These are phyloP conservation scores for Cryptococcus neoformans DNA, from an alignment of 1,284 basidiomycete genomes.

Conservation along the genomic window DNA sequence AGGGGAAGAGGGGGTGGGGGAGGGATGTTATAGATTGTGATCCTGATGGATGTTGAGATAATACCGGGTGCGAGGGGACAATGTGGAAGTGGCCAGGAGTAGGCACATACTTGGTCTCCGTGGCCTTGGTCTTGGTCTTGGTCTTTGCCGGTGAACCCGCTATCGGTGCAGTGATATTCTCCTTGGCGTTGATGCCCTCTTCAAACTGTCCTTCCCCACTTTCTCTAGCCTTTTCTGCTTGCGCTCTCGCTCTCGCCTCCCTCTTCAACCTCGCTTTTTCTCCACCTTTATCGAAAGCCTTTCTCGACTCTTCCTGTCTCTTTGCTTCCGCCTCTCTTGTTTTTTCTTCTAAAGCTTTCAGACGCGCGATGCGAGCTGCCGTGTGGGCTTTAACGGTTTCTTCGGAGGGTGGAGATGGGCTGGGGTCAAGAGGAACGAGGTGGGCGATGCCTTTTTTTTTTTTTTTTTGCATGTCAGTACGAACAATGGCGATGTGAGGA, in stretches of 20 bases:
- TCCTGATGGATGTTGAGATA: slow-evolving; percentile 8
- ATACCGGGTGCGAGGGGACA: slow-evolving; percentile 18
- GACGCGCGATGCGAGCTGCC: slow-evolving; percentile 20
- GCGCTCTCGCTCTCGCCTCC: slow-evolving; percentile 58
- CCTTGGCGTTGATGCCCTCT: slow-evolving; percentile 33
- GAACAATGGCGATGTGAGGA: background rate
- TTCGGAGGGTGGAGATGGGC: slow-evolving; percentile 60
- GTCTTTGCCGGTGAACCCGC: background rate
- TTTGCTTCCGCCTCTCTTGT: slow-evolving; percentile 32
- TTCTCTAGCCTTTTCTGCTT: slow-evolving; percentile 51
- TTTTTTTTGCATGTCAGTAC: slow-evolving; percentile 1
- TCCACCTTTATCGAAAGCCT: slow-evolving; percentile 55
- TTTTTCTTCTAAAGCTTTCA: slow-evolving; percentile 53
- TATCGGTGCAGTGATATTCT: background rate
- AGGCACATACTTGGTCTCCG: background rate
- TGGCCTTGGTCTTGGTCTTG: background rate
- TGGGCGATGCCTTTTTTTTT: slow-evolving; percentile 63
- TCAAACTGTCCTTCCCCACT: slow-evolving; percentile 26
- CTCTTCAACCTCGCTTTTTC: slow-evolving; percentile 58
- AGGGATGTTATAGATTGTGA: slow-evolving; percentile 18
- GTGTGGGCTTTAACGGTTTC: slow-evolving; percentile 53
- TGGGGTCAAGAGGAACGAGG: slow-evolving; percentile 67
- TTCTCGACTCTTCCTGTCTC: slow-evolving; percentile 22
- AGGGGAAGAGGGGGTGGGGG: slow-evolving; percentile 31
- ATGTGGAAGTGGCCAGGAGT: slow-evolving; percentile 25